Base-by-base conservation (phyloP, 371 early-diverging fungal genomes). In the Mucor sp. region DNA sequence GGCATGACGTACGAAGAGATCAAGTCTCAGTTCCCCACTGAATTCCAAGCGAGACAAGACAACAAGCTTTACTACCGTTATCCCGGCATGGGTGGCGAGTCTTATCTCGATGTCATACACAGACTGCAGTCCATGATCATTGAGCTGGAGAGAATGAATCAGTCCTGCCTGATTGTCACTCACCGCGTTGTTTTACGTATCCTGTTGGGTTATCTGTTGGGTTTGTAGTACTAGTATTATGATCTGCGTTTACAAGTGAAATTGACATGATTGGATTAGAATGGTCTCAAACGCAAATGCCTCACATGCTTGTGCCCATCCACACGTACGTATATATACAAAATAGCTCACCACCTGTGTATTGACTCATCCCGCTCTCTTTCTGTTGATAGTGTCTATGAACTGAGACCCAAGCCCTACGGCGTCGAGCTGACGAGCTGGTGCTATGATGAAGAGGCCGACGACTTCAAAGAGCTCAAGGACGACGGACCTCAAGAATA, bases 1-100 rank as follows among this genome's bases (percentile, higher is more conserved):
- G 84, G 82, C 5, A 78, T 89, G 79, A 82, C 89, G 0, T 88
- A 88, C 63, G 81, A 75, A 11, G 90, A 95, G 60, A 93, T 95
- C 63, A 80, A 91, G 63, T 30, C 72, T 58, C 65, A 71, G 30
- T 89, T 88, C 65, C 94, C 94, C 4, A 76, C 84, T 7, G 92
- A 93, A 62, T 91, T 82, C 67, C 64, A 76, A 33, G 86, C 86
- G 43, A 84, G 94, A 33, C 77, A 83, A 63, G 74, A 78, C 30
- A 89, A 91, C 74, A 94, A 95, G 73, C 79, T 95, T 17, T 82
- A 85, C 65, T 94, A 93, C 67, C 80, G 95, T 35, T 95, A 94
- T 73, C 93, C 94, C 11, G 94, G 94, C 11, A 85, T 91, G 71
- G 94, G 95, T 39, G 94, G 94, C 3, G 94, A 95, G 70, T 90